Conservation (phyloP, 768 basidiomycete genomes). For the Lactarius evosmus region DNA sequence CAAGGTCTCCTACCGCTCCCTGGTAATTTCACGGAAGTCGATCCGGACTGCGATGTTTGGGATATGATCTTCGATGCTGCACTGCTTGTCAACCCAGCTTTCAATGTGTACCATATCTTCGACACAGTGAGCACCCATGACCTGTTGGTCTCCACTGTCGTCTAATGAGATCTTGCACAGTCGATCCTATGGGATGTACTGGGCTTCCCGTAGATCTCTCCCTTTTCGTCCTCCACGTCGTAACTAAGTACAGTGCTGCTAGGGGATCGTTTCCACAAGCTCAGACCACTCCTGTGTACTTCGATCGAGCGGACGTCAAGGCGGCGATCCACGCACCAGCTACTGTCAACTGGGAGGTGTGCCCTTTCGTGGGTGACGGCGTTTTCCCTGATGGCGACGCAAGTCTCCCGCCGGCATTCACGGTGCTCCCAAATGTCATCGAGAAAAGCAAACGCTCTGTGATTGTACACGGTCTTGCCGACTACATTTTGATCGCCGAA, state of each 20-base stretch:
- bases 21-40: constrained; percentile 46
- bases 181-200: constrained; percentile 77
- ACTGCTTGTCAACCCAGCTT: constrained; percentile 64
- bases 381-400: constrained; percentile 63
- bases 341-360: constrained; percentile 59
- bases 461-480: constrained; percentile 69
- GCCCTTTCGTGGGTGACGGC: constrained; percentile 43
- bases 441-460: constrained; percentile 68
- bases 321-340: constrained; percentile 66
- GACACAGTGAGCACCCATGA: constrained; percentile 47
- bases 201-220: constrained; percentile 62
- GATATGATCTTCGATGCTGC: constrained; percentile 60
- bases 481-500: constrained; percentile 70
- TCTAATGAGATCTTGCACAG: constrained; percentile 22
- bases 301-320: constrained; percentile 67
- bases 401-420: constrained; percentile 60
- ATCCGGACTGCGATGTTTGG: constrained; percentile 65
- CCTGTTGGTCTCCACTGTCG: background rate
- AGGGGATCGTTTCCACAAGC: constrained; percentile 54
- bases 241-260: background rate
- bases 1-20: constrained; percentile 65
- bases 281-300: constrained; percentile 63
- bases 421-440: constrained; percentile 69
- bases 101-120: constrained; percentile 75
- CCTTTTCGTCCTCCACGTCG: background rate